These are phyloP conservation scores for Metschnikowia reukaufii DNA, from an alignment of 805 yeast species.

Conservation along the genomic window DNA sequence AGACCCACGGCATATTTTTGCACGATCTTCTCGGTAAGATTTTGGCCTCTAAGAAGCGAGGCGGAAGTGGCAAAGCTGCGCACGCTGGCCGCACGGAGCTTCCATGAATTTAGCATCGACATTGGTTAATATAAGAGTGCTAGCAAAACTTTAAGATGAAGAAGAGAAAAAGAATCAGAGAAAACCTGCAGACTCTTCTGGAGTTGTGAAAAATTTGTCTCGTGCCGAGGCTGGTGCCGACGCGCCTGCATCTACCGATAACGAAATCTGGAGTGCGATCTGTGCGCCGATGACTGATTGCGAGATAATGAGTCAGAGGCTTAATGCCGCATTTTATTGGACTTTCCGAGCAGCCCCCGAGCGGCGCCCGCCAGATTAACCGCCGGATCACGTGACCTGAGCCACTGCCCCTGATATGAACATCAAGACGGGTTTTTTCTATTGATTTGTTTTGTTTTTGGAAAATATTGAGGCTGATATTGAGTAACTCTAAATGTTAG, in stretches of 20 bases:
- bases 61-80: constrained; percentile 20
- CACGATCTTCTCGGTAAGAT: constrained; percentile 92
- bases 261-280: constrained; percentile 14
- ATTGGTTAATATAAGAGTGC: constrained; percentile 4
- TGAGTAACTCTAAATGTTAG: no score
- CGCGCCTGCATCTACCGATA: constrained; percentile 18
- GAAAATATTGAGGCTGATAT: no score
- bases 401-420: background rate
- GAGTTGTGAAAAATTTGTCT: constrained; percentile 11
- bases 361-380: background rate
- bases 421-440: no score
- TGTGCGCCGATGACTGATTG: constrained; percentile 2
- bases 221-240: constrained; percentile 2
- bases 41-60: constrained; percentile 54
- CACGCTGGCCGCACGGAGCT: constrained; percentile 9
- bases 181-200: background rate
- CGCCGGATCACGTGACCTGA: background rate
- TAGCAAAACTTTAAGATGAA: background rate
- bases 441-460: no score
- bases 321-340: constrained; percentile 20
- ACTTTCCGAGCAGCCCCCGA: constrained; percentile 3
- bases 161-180: background rate
- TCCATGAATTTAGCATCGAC: constrained; percentile 14
- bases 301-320: constrained; percentile 22
- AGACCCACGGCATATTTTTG: constrained; percentile 90